phyloP scores from a whole-genome alignment of 2,329 filamentous ascomycete genomes.

The Colletotrichum tropicicola region DNA sequence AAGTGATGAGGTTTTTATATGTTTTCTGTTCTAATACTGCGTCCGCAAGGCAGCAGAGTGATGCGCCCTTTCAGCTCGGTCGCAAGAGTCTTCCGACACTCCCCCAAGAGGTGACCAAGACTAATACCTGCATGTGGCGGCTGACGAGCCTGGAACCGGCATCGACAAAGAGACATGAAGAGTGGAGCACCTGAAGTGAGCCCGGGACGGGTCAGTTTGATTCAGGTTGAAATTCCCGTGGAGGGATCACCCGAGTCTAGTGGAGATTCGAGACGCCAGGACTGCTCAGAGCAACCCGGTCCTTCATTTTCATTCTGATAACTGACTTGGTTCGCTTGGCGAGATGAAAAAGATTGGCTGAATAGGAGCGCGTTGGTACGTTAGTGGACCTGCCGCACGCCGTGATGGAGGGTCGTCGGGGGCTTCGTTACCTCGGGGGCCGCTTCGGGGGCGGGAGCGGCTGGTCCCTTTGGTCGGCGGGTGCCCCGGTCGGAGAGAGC shows the following conservation, averaged over 20 bases:
- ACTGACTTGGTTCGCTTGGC: no score
- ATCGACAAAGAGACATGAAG: not conserved
- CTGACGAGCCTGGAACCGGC: not conserved
- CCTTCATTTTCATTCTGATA: no score
- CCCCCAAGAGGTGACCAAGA: not conserved
- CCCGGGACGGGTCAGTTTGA: not conserved
- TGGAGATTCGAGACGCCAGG: no score
- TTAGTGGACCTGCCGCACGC: not conserved
- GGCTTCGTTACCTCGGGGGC: no score
- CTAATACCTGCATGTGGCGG: not conserved
- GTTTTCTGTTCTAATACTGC: no score
- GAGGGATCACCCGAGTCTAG: not conserved
- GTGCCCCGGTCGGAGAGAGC: not conserved
- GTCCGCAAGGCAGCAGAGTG: no score
- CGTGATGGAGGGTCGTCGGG: not conserved
- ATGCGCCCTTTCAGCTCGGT: not conserved
- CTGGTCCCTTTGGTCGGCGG: no score
- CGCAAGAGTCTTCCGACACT: not conserved
- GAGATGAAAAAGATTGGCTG: not conserved
- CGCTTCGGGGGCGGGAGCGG: not conserved
- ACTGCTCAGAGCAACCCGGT: no score
- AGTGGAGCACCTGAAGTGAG: not conserved
- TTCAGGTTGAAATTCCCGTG: not conserved
- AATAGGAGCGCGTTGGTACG: not conserved
- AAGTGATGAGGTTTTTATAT: no score